Conservation (phyloP, 2,329 filamentous ascomycete genomes). For the Hypoxylon sp. region DNA sequence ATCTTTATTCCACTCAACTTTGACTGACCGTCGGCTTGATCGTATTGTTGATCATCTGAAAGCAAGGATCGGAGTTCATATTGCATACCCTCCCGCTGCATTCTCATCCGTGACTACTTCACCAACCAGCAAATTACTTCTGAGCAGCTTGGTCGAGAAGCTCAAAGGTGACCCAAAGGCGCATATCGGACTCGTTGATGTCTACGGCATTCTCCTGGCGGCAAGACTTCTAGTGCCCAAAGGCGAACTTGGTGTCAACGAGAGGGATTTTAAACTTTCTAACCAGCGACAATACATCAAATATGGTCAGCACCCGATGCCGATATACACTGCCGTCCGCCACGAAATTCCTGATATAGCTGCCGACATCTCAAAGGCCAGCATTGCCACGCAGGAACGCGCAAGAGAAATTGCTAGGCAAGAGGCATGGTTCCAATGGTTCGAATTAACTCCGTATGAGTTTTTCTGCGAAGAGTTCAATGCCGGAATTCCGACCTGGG, state of each 20-base stretch:
- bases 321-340: constrained; percentile 94
- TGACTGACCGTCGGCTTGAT: constrained; percentile 75
- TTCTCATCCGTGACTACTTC: constrained; percentile 84
- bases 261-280: constrained; percentile 88
- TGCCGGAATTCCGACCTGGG: constrained; percentile 95
- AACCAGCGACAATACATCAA: constrained; percentile 83
- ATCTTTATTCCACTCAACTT: constrained; percentile 83
- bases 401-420: constrained; percentile 66
- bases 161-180: constrained; percentile 83
- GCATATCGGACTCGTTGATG: constrained; percentile 89
- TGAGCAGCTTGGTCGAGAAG: constrained; percentile 92
- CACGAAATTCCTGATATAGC: constrained; percentile 87
- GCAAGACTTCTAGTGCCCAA: constrained; percentile 87
- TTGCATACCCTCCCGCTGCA: constrained; percentile 89
- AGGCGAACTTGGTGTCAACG: constrained; percentile 81
- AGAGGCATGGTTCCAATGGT: constrained; percentile 98
- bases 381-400: constrained; percentile 56
- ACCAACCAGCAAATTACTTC: constrained; percentile 91
- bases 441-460: constrained; percentile 93
- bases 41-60: constrained; percentile 87
- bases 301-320: constrained; percentile 84
- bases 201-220: constrained; percentile 88
- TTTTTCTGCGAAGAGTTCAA: constrained; percentile 93
- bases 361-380: constrained; percentile 53
- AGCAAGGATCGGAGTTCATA: constrained; percentile 84